These are phyloP conservation scores for Capsicum pubescens DNA, from an alignment of 257 asterid species.

Conservation along the genomic window DNA sequence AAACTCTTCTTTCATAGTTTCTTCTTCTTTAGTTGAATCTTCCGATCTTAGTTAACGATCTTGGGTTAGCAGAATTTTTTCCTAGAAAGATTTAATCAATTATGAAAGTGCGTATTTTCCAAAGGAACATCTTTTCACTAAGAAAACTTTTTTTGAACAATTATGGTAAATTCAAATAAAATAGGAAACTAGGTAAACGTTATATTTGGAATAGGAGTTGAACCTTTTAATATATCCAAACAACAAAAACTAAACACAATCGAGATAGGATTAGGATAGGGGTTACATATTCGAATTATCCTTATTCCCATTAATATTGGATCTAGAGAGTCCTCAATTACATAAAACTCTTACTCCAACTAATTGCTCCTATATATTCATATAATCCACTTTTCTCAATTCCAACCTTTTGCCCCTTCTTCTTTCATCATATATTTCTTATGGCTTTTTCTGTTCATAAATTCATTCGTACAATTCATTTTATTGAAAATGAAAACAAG, in stretches of 20 bases:
- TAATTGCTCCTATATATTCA: not conserved
- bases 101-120: no score
- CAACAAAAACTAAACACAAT: not conserved
- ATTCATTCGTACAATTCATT: not conserved
- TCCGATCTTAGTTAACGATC: no score
- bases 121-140: no score
- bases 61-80: no score
- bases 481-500: not conserved
- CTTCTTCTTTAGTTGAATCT: no score
- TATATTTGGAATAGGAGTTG: not conserved
- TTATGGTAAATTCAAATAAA: no score
- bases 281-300: not conserved
- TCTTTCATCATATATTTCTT: not conserved
- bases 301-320: not conserved
- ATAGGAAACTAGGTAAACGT: no score
- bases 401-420: not conserved
- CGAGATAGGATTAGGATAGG: not conserved
- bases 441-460: not conserved
- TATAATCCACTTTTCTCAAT: not conserved
- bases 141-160: no score
- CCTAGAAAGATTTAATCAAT: no score
- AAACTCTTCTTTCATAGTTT: no score
- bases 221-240: not conserved
- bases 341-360: not conserved
- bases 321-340: conserved; percentile 16